These are phyloP conservation scores for Verticillium isaacii DNA, from an alignment of 2,329 filamentous ascomycete genomes.

Conservation along the genomic window DNA sequence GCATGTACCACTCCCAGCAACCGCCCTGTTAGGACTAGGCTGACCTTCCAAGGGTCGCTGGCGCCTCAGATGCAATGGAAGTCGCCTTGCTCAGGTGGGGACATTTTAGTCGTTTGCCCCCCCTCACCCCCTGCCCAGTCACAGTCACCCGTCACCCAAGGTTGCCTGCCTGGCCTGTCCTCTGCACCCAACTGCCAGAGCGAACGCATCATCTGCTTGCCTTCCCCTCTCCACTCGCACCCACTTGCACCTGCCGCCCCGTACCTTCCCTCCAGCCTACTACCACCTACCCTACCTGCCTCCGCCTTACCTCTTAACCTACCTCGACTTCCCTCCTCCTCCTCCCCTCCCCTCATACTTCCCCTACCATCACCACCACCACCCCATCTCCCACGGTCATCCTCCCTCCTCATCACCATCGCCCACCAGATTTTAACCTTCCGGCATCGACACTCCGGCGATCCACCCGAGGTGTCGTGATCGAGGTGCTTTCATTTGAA, in stretches of 20 bases:
- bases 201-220: background rate
- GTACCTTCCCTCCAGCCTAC: background rate
- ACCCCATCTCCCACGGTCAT: background rate
- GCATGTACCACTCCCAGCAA: background rate
- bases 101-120: background rate
- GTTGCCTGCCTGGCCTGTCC: background rate
- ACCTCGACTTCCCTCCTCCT: conserved; percentile 1
- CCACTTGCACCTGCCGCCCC: background rate
- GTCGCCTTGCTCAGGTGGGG: background rate
- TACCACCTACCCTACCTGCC: background rate
- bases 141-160: background rate
- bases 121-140: background rate
- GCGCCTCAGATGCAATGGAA: background rate
- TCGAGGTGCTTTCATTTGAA: background rate
- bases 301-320: background rate
- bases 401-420: background rate
- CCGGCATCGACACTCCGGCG: conserved; percentile 5
- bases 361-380: background rate
- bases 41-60: background rate
- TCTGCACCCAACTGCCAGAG: background rate
- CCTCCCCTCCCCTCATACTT: background rate
- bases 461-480: background rate
- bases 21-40: background rate
- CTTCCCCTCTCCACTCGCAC: background rate
- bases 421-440: background rate